These are phyloP conservation scores for Linnemannia schmuckeri DNA, from an alignment of 192 early-diverging fungal genomes.

Conservation along the genomic window DNA sequence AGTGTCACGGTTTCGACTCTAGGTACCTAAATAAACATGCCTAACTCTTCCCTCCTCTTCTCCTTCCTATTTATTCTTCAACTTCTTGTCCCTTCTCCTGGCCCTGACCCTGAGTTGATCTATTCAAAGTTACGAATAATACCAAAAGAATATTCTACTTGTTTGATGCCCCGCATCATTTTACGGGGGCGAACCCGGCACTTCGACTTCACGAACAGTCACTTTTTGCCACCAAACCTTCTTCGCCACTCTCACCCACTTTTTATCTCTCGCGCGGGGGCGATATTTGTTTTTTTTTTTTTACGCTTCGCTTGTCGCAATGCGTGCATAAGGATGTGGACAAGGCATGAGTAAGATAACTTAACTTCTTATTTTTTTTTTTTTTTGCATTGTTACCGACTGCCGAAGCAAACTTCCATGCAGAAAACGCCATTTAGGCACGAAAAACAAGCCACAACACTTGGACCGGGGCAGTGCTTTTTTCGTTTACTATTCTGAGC, in stretches of 20 bases:
- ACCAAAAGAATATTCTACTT: not conserved
- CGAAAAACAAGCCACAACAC: not conserved
- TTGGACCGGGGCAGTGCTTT: not conserved
- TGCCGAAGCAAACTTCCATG: too few relatives aligned
- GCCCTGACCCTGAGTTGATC: not conserved
- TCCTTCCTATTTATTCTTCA: not conserved
- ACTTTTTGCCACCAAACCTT: too few relatives aligned
- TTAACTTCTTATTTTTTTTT: too few relatives aligned
- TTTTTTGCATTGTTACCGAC: too few relatives aligned
- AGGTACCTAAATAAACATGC: not conserved
- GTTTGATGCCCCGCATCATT: not conserved
- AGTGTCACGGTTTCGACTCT: not conserved
- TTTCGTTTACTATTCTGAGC: not conserved
- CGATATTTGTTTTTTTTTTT: too few relatives aligned
- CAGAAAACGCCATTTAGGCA: not conserved
- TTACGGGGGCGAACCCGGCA: too few relatives aligned
- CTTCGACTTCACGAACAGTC: too few relatives aligned
- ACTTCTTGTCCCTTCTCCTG: not conserved
- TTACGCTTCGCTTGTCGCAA: too few relatives aligned
- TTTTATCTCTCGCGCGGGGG: too few relatives aligned
- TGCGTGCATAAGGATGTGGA: too few relatives aligned
- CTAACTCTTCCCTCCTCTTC: not conserved
- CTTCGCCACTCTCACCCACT: too few relatives aligned
- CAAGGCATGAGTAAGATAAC: too few relatives aligned
- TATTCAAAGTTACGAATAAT: not conserved